Evolutionary conservation across 2,329 filamentous ascomycete genomes (phyloP), one percentile per base, ranked within the genome.

Genomic region (Onygenales sp.): DNA sequence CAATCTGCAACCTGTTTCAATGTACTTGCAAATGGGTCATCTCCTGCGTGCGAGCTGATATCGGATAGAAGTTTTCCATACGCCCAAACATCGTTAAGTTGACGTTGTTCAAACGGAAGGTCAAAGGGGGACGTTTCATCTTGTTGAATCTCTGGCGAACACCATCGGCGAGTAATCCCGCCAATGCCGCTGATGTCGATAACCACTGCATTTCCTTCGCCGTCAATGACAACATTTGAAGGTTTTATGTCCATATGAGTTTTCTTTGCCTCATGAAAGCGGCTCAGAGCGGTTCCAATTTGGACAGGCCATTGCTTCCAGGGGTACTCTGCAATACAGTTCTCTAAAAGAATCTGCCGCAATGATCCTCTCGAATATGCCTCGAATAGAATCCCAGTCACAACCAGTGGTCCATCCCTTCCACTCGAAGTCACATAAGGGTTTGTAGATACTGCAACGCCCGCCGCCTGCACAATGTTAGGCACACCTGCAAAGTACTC

Each of bases 111-210:
- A 32, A 61, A 61, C 9, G 58, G 54, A 46, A 60, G 56, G 43
- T 60, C 54, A 51, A 53, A 50, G 27, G 56, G 60, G 14, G 51
- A 56, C 46, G 54, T 54, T 31, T 59, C 54, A 54, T 59, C 47
- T 52, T 27, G 55, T 52, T 27, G 55, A 39, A 61, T 61, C 48
- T 65, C 60, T 47, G 60, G 58, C 9, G 60, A 31, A 50, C 46
- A 57, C 57, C 58, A 64, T 51, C 31, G 51, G 32, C 47, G 48
- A 17, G 58, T 62, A 21, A 57, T 47, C 8, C 58, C 59, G 14
- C 62, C 53, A 32, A 61, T 56, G 9, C 60, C 57, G 21, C 61
- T 60, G 17, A 63, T 63, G 43, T 63, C 59, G 43, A 63, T 61
- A 17, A 60, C 13, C 9, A 60, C 47, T 46, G 55, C 55, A 51